Base-by-base conservation (phyloP, 2,329 filamentous ascomycete species). In the Aureobasidium zeae region DNA sequence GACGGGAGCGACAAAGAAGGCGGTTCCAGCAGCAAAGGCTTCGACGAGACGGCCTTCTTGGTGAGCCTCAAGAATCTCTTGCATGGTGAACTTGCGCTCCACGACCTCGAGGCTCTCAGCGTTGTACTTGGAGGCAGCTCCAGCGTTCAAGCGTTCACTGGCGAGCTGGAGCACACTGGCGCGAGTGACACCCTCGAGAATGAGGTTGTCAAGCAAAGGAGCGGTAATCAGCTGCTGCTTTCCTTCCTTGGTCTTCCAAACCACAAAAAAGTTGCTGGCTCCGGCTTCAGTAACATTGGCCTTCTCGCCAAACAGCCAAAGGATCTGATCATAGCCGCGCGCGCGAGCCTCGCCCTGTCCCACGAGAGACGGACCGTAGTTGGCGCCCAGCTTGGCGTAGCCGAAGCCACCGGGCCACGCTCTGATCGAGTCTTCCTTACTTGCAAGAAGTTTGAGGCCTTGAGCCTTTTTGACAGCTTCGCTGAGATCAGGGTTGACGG, bases 351-450 rank as follows among this genome's bases (percentile, higher is more conserved):
- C 83, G 13, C 73, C 73, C 36, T 87, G 87, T 3, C 86, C 84
- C 43, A 86, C 71, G 43, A 95, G 72, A 15, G 77, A 81, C 13
- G 88, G 88, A 0, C 88, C 88, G 63, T 94, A 95, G 70, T 94
- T 95, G 49, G 88, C 88, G 44, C 88, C 88, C 24, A 95, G 76
- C 67, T 95, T 95, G 48, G 87, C 86, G 58, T 83, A 88, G 1
- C 88, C 88, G 61, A 93, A 94, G 8, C 89, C 88, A 49, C 88
- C 88, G 15, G 86, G 86, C 88, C 88, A 95, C 10, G 88, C 87
- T 52, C 88, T 81, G 46, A 94, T 79, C 70, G 81, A 85, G 62
- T 94, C 85, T 52, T 88, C 79, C 44, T 77, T 75, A 33, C 77
- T 84, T 0, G 87, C 89, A 58, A 89, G 76, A 33, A 94, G 75